Evolutionary conservation across 1,284 basidiomycete species (phyloP), one percentile per base, ranked within the genome.

Genomic region (Laetiporus sulphureus): DNA sequence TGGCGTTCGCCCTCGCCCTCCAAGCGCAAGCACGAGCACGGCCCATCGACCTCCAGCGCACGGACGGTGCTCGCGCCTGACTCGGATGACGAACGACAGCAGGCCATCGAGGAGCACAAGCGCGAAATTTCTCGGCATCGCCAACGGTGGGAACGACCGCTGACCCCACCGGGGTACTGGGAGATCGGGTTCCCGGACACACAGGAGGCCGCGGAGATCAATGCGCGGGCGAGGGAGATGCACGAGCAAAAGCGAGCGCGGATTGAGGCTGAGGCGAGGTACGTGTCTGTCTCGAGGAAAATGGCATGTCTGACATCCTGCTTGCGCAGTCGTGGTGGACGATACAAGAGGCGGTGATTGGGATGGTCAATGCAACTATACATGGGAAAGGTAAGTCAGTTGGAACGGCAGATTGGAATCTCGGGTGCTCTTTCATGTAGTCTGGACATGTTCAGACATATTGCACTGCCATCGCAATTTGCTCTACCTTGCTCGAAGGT

Each of bases 81-180:
- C 32, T 20, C 30, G 5, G 30, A 46, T 18, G 13, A 23, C 4
- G 42, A 38, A 1, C 12, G 15, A 10, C 21, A 12, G 12, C 18
- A 30, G n/a, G 13, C 12, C 42, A 67, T 77, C 38, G 64, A 65
- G 21, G 66, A 72, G 31, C 91, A 90, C 57, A 80, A 78, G 61
- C 75, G 89, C 51, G 66, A 72, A 11, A 81, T 91, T 38, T 92
- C 90, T 18, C 75, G 87, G 21, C 91, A 93, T 63, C 75, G 90
- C 21, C 68, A 79, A 50, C 68, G 77, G 32, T 90, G 85, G 83
- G 70, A 72, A 23, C 72, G 78, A 33, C 70, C 81, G 1, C 72
- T 69, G 33, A 92, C 91, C 0, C 92, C 92, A 13, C 91, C 90
- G 1, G 80, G 78, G 18, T 94, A 87, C 61, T 91, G 88, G 89